phyloP scores from a whole-genome alignment of 2,329 filamentous ascomycete species.

The Fusarium odoratissimum region DNA sequence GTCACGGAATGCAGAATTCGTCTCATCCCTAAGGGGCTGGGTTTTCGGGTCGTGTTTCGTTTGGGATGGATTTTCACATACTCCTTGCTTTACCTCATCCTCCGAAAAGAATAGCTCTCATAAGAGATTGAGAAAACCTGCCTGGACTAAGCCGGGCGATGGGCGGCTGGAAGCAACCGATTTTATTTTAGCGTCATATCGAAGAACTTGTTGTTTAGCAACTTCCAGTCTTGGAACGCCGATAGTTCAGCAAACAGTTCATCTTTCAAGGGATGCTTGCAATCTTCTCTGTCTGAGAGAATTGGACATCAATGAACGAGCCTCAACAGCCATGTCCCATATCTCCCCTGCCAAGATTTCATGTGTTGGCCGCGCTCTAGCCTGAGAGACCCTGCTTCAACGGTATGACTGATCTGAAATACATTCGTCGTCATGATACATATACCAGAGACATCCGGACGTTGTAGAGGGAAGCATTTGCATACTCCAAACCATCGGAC shows the following conservation, averaged over 20 bases:
- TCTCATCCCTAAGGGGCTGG: background rate
- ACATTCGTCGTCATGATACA: slow-evolving; percentile 13
- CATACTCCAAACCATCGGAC: background rate
- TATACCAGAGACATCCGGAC: slow-evolving; percentile 10
- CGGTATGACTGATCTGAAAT: slow-evolving; percentile 11
- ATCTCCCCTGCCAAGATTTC: slow-evolving; percentile 32
- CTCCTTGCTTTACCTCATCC: background rate
- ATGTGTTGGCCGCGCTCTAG: slow-evolving; percentile 2
- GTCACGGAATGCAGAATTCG: slow-evolving; percentile 18
- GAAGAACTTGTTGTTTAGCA: background rate
- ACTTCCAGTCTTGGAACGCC: background rate
- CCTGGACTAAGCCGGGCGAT: slow-evolving; percentile 1
- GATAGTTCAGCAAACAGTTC: background rate
- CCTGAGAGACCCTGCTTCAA: slow-evolving; percentile 3
- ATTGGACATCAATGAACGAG: background rate
- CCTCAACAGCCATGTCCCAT: slow-evolving; percentile 26
- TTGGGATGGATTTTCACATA: background rate
- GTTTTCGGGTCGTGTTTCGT: background rate
- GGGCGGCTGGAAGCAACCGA: slow-evolving; percentile 3
- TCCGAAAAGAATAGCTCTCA: background rate
- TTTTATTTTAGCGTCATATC: slow-evolving; percentile 17
- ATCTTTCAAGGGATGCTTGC: background rate
- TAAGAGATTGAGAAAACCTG: background rate
- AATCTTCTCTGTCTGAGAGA: slow-evolving; percentile 8
- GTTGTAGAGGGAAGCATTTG: background rate